Evolutionary conservation across 257 asterid species (phyloP), one percentile per base, ranked within the genome.

Genomic region (Penstemon eatonii): DNA sequence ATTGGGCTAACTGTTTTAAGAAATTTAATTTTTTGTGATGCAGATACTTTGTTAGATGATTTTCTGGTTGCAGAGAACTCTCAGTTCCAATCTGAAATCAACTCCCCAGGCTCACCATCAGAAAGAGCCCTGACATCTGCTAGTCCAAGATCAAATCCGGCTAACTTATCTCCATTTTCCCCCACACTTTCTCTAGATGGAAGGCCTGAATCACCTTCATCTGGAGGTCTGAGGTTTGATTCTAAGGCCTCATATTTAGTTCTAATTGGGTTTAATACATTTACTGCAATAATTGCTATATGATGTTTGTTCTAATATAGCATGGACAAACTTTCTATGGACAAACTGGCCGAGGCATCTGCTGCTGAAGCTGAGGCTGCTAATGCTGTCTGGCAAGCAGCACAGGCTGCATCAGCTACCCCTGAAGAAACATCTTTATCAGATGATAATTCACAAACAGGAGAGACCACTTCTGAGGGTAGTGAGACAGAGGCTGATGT

Each of bases 331-430:
- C 80, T 81, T 75, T 94, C 99, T 18, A 79, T 91, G 96, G 97
- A 89, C 62, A 90, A 84, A 81, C 79, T 94, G 65, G 92, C 91
- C 7, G 92, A 94, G 79, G 99, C 97, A 60, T 94, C 97, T 54
- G 96, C 99, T 66, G 99, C 99, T 46, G 99, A 94, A 86, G 99
- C 99, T 56, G 92, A 91, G 87, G 97, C 64, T 67, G 97, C 96
- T 66, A 91, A 75, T 83, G 95, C 96, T 58, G 96, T 91, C 75
- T 94, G 99, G 99, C 94, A 87, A 69, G 84, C 90, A 58, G 97
- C 84, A 25, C 97, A 91, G 78, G 85, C 96, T 73, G 88, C 83
- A 71, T 84, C 97, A 63, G 82, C 86, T 45, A 57, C 65, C 63
- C 91, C 86, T 40, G 95, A 83, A 77, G 97, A 81, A 78, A 82